Evolutionary conservation across 2,329 filamentous ascomycete genomes (phyloP).

Genomic region (Salinomyces thailandicus): DNA sequence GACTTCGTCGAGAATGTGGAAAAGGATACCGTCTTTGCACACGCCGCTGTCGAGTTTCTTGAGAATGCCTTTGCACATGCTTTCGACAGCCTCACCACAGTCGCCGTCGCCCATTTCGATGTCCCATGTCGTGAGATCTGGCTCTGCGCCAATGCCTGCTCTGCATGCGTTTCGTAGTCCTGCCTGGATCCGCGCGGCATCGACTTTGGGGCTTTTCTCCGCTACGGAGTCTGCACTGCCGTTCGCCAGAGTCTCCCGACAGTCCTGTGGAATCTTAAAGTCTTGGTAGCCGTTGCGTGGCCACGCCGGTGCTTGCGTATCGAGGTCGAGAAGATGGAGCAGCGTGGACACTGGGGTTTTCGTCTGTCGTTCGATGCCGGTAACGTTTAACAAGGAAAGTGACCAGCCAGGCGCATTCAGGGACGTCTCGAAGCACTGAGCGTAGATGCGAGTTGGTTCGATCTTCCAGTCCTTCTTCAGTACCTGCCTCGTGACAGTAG

Average conservation of each 20-base stretch:
- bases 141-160: conserved; percentile 47
- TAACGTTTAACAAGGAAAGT: conserved; percentile 45
- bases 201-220: conserved; percentile 18
- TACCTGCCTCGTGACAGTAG: conserved; percentile 30
- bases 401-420: conserved; percentile 48
- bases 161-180: conserved; percentile 34
- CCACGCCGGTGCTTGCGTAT: conserved; percentile 43
- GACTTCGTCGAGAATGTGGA: conserved; percentile 26
- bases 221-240: conserved; percentile 29
- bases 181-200: conserved; percentile 24
- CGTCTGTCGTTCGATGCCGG: conserved; percentile 34
- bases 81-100: conserved; percentile 47
- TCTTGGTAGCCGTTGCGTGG: conserved; percentile 38
- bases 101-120: conserved; percentile 56
- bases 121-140: conserved; percentile 53
- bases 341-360: conserved; percentile 31
- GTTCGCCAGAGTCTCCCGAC: conserved; percentile 16
- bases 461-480: conserved; percentile 41
- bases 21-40: conserved; percentile 19
- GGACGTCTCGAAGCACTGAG: conserved; percentile 42
- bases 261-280: conserved; percentile 8
- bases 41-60: conserved; percentile 22
- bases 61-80: conserved; percentile 27
- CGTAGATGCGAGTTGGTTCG: conserved; percentile 37
- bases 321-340: conserved; percentile 39